Base-by-base conservation (phyloP, 2,329 filamentous ascomycete species). In the Stagonosporopsis tanaceti region DNA sequence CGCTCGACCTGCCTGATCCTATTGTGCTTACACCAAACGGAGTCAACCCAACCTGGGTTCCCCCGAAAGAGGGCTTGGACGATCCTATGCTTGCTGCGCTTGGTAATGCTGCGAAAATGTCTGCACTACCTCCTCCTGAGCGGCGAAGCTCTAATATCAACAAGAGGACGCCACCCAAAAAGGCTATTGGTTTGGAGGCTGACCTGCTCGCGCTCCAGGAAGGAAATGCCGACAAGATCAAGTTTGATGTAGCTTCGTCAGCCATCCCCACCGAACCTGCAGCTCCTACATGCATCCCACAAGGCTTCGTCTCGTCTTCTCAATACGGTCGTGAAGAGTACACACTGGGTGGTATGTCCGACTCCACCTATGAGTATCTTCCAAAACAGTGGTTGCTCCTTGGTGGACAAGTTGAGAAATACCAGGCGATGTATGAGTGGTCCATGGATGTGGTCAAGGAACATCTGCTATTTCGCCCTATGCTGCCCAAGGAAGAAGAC, bases 351-450 rank as follows among this genome's bases (percentile, higher is more conserved):
- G 76, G 73, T 9, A 77, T 77, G 73, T 77, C 76, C 0, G 76
- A 77, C 51, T 77, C 75, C 1, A 75, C 73, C 2, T 78, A 77
- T 61, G 76, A 78, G 53, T 78, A 83, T 58, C 73, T 83, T 0
- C 76, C 80, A 2, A 83, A 83, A 61, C 77, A 81, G 70, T 77
- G 78, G 51, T 71, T 79, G 25, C 72, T 83, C 1, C 76, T 83
- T 1, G 80, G 81, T 46, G 82, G 82, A 4, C 66, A 74, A 7
- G 71, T 80, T 4, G 75, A 78, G 1, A 77, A 80, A 41, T 85
- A 84, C 61, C 71, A 76, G 6, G 80, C 80, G 6, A 79, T 87
- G 52, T 92, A 88, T 66, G 85, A 90, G 63, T 78, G 71, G 42
- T 76, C 76, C 7, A 78, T 79, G 65, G 63, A 73, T 8, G 75